Percentiles rank a stretch among this genome's conserved stretches.
These are phyloP conservation scores for Aspergillus latus DNA, from an alignment of 2,329 filamentous ascomycete genomes.

Conservation along the genomic window DNA sequence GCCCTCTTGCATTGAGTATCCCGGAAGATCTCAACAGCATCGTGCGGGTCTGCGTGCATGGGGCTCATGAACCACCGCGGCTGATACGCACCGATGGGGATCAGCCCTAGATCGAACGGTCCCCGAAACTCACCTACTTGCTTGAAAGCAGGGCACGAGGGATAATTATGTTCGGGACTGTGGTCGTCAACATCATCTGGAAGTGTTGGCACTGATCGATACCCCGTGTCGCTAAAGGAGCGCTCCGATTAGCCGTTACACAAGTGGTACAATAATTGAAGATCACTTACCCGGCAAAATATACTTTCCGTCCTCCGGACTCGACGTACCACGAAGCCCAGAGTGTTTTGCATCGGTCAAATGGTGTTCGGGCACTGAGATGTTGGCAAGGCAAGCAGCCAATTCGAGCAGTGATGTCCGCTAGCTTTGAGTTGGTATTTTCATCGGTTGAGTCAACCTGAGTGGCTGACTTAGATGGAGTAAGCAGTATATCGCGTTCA, in stretches of 20 bases:
- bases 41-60: slow-evolving; percentile 83
- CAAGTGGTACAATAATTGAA: neutral
- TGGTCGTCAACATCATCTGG: slow-evolving; percentile 69
- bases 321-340: slow-evolving; percentile 85
- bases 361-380: slow-evolving; percentile 65
- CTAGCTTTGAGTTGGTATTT: slow-evolving; percentile 20
- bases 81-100: slow-evolving; percentile 88
- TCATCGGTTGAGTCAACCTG: slow-evolving; percentile 31
- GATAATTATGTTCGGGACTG: slow-evolving; percentile 63
- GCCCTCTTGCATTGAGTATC: slow-evolving; percentile 77
- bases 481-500: slow-evolving; percentile 69
- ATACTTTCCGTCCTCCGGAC: slow-evolving; percentile 74
- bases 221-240: slow-evolving; percentile 76
- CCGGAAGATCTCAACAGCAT: slow-evolving; percentile 83
- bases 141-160: slow-evolving; percentile 78
- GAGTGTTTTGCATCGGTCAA: slow-evolving; percentile 73
- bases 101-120: slow-evolving; percentile 85
- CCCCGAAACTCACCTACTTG: slow-evolving; percentile 78
- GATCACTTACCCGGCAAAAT: slow-evolving; percentile 66
- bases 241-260: slow-evolving; percentile 13
- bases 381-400: slow-evolving; percentile 85
- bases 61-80: slow-evolving; percentile 65
- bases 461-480: slow-evolving; percentile 33
- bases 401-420: slow-evolving; percentile 67
- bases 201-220: slow-evolving; percentile 70